phyloP scores from a whole-genome alignment of 2,329 filamentous ascomycete genomes.

The Ceratocystis huliohia region DNA sequence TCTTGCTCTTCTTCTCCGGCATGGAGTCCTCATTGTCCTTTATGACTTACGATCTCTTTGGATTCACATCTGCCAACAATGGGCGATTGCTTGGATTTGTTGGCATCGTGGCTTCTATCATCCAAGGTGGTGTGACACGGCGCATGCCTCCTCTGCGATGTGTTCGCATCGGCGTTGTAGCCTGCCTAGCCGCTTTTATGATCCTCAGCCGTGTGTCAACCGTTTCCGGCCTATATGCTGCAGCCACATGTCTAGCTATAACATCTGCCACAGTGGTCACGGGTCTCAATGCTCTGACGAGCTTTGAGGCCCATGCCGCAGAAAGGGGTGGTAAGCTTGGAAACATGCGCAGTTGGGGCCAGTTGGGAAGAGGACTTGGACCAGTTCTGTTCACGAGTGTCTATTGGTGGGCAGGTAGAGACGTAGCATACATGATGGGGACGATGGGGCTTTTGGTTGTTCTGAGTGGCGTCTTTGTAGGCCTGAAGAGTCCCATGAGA shows the following conservation, averaged over 20 bases:
- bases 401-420: constrained; percentile 95
- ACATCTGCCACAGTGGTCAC: constrained; percentile 94
- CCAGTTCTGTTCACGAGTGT: constrained; percentile 85
- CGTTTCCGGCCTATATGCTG: constrained; percentile 60
- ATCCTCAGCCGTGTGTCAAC: constrained; percentile 59
- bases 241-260: constrained; percentile 71
- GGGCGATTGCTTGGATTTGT: constrained; percentile 81
- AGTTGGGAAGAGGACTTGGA: constrained; percentile 75
- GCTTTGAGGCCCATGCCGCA: constrained; percentile 67
- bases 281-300: constrained; percentile 79
- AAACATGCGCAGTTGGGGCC: constrained; percentile 67
- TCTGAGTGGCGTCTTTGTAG: constrained; percentile 54
- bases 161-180: constrained; percentile 64
- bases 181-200: constrained; percentile 68
- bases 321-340: constrained; percentile 83
- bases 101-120: constrained; percentile 77
- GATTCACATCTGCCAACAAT: constrained; percentile 65
- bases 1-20: constrained; percentile 92
- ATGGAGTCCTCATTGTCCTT: constrained; percentile 98
- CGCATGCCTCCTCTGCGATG: constrained; percentile 69
- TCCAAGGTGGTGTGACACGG: constrained; percentile 84
- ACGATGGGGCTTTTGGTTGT: constrained; percentile 70
- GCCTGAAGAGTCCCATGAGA: constrained; percentile 49
- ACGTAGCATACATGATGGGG: constrained; percentile 71
- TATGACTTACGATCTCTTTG: constrained; percentile 91